Base-by-base conservation (phyloP, 164 flowering plant genomes). In the Akebia trifoliata region DNA sequence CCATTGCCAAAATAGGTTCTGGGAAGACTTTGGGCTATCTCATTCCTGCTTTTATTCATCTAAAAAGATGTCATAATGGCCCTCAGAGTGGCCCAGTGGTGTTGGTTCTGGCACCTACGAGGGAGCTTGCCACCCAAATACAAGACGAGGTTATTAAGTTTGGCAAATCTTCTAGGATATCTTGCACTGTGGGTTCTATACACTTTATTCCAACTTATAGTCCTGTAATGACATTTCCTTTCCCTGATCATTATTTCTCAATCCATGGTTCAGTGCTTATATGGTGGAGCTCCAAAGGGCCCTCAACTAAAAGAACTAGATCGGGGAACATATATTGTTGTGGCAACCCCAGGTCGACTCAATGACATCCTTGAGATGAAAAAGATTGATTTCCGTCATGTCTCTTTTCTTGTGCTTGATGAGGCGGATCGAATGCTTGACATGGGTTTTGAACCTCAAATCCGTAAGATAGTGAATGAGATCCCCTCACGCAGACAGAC, bases 401-500 rank as follows among this genome's bases (percentile, higher is more conserved):
- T 87, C 40, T 90, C 97, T 35, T 76, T 85, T 34, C 85, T 90
- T 64, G 90, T 90, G 43, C 95, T 90, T 63, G 97, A 90, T 74
- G 97, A 90, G 69, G 97, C 93, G 24, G 95, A 90, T 74, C 81
- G 95, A 32, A 90, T 90, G 97, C 87, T 90, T 54, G 93, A 87
- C 52, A 90, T 90, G 97, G 97, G 97, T 32, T 90, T 90, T 78
- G 97, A 90, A 69, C 95, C 97, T 61, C 95, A 90, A 66, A 90
- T 90, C 10, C 88, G 89, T 26, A 90, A 81, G 65, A 90, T 90
- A 64, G 93, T 90, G 60, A 84, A 85, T 64, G 95, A 83, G 72
- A 82, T 90, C 20, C 97, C 97, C 22, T 81, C 85, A 36, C 84
- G 74, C 49, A 69, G 95, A 62, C 97, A 90, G 66, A 90, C 97